These are phyloP conservation scores for Casuarina equisetifolia DNA, from an alignment of 306 rosid species.

Conservation along the genomic window DNA sequence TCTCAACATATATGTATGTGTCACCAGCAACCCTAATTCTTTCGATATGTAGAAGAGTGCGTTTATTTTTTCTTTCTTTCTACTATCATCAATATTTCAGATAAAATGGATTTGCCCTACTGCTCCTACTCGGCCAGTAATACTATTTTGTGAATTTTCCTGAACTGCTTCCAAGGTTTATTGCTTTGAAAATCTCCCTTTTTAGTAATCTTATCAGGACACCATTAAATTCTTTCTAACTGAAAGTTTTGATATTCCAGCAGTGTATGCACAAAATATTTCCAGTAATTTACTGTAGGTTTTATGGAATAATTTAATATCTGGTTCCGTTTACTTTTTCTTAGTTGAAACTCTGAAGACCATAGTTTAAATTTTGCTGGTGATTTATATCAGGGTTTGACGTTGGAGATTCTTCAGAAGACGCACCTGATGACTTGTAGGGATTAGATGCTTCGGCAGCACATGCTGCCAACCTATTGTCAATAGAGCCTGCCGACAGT, in stretches of 20 bases:
- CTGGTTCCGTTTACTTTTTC: constrained; percentile 5
- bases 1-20: constrained; percentile 19
- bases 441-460: constrained; percentile 97
- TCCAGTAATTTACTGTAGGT: constrained; percentile 21
- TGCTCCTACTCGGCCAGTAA: constrained; percentile 86
- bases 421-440: constrained; percentile 77
- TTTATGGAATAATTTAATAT: constrained; percentile 20
- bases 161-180: constrained; percentile 84
- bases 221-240: constrained; percentile 12
- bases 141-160: constrained; percentile 84
- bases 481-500: constrained; percentile 93
- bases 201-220: constrained; percentile 2
- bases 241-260: constrained; percentile 13
- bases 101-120: constrained; percentile 98
- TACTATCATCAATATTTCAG: constrained; percentile 52
- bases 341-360: no score
- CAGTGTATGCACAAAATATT: not conserved
- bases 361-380: no score
- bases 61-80: constrained; percentile 20
- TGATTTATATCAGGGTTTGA: constrained; percentile 76
- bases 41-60: constrained; percentile 17
- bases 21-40: constrained; percentile 15
- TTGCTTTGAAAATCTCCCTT: constrained; percentile 27
- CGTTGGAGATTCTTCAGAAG: constrained; percentile 75
- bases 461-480: constrained; percentile 87